phyloP scores from a whole-genome alignment of 768 basidiomycete species.

The Kwoniella bestiolae region DNA sequence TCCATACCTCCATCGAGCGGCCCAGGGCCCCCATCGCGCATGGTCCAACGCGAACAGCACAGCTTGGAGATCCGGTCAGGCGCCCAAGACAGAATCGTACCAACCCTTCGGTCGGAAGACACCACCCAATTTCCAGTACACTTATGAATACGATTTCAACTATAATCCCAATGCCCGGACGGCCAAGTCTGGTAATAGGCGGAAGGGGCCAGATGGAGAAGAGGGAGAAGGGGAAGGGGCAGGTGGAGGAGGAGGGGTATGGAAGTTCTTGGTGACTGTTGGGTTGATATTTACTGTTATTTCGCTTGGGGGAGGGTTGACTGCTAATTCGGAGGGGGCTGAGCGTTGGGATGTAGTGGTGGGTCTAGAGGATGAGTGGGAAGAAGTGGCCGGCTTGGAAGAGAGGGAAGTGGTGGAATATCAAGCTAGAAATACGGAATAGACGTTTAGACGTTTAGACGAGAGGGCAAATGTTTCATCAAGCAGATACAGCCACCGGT shows the following conservation, averaged over 20 bases:
- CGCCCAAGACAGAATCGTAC: conserved; percentile 7
- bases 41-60: conserved; percentile 7
- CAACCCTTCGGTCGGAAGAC: conserved; percentile 19
- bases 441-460: too few relatives aligned
- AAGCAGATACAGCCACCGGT: too few relatives aligned
- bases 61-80: neutral
- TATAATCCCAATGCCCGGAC: conserved; percentile 19
- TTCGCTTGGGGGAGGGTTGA: conserved; percentile 53
- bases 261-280: conserved; percentile 46
- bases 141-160: conserved; percentile 21
- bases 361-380: neutral
- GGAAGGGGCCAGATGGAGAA: conserved; percentile 29
- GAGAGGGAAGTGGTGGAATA: too few relatives aligned
- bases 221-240: conserved; percentile 2
- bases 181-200: conserved; percentile 1
- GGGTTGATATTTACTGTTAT: conserved; percentile 51
- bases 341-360: neutral
- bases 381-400: neutral
- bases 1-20: conserved; percentile 21
- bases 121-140: conserved; percentile 22
- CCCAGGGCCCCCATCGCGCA: conserved; percentile 28
- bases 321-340: conserved; percentile 38
- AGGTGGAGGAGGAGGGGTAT: conserved; percentile 26
- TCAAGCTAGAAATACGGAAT: too few relatives aligned
- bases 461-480: too few relatives aligned